A percentile compares a stretch with the other conserved stretches of the same genome.
These are phyloP conservation scores for Xerocomus spinulosus DNA, from an alignment of 768 basidiomycete species.

Conservation along the genomic window DNA sequence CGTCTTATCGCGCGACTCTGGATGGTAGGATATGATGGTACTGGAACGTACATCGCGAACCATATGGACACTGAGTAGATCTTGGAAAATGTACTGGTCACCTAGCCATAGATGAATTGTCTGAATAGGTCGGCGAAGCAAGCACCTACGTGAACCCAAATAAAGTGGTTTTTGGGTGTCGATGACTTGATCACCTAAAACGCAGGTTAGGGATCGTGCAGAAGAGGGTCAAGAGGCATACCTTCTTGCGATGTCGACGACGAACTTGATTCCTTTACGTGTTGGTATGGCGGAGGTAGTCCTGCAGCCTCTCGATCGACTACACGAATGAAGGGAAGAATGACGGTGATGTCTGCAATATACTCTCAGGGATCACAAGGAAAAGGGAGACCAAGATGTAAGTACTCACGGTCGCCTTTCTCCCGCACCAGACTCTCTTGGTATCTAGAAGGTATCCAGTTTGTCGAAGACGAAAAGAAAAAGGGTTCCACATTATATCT, in stretches of 20 bases:
- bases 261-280: not conserved
- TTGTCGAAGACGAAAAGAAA: slow-evolving; percentile 59
- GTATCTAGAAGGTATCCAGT: slow-evolving; percentile 66
- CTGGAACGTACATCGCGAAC: slow-evolving; percentile 27
- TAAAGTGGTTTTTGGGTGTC: slow-evolving; percentile 49
- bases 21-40: slow-evolving; percentile 31
- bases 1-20: slow-evolving; percentile 14
- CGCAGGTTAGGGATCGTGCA: not conserved
- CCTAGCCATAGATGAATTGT: slow-evolving; percentile 11
- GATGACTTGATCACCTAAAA: slow-evolving; percentile 32
- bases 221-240: not conserved
- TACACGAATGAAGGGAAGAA: slow-evolving; percentile 48
- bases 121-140: not conserved
- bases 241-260: slow-evolving; percentile 8
- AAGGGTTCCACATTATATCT: slow-evolving; percentile 59
- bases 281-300: not conserved
- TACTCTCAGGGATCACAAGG: not conserved
- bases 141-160: slow-evolving; percentile 31
- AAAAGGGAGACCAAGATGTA: slow-evolving; percentile 20
- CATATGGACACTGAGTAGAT: slow-evolving; percentile 54
- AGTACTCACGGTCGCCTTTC: slow-evolving; percentile 50
- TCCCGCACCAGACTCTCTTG: slow-evolving; percentile 42
- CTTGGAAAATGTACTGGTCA: slow-evolving; percentile 30
- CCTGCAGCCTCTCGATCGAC: slow-evolving; percentile 15
- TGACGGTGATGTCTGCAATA: slow-evolving; percentile 49